A percentile compares a stretch with the other conserved stretches of the same genome.
These are phyloP conservation scores for Pichia cephalocereana DNA, from an alignment of 805 yeast species.

Conservation along the genomic window DNA sequence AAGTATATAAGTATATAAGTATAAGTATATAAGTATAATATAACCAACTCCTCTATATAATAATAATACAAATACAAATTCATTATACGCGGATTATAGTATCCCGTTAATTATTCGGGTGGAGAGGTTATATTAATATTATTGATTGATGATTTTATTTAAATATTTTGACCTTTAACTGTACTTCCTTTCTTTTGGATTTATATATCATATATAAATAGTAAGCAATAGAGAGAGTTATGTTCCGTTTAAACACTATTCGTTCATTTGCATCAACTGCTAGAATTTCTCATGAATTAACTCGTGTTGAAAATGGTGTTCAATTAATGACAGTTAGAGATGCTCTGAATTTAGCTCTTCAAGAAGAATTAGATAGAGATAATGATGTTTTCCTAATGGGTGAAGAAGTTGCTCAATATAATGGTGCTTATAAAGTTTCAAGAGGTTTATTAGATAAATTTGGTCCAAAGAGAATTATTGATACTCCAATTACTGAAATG, in stretches of 20 bases:
- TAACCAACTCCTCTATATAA: neutral
- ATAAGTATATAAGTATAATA: slow-evolving; percentile 44
- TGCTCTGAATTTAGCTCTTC: slow-evolving; percentile 89
- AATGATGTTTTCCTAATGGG: slow-evolving; percentile 93
- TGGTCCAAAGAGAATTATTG: slow-evolving; percentile 88
- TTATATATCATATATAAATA: too few relatives aligned
- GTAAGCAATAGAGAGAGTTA: too few relatives aligned
- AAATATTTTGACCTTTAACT: too few relatives aligned
- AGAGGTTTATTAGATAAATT: slow-evolving; percentile 92
- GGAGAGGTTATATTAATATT: too few relatives aligned
- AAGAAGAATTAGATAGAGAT: slow-evolving; percentile 96
- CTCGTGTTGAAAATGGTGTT: slow-evolving; percentile 12
- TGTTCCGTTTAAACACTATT: too few relatives aligned
- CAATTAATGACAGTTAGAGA: slow-evolving; percentile 85
- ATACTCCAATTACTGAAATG: slow-evolving; percentile 98
- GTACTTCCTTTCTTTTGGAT: too few relatives aligned
- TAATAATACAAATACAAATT: neutral
- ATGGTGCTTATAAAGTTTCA: slow-evolving; percentile 97
- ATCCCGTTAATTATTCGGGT: too few relatives aligned
- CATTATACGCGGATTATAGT: too few relatives aligned
- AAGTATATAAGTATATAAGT: too few relatives aligned
- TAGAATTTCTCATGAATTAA: slow-evolving; percentile 5
- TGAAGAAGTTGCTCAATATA: slow-evolving; percentile 98
- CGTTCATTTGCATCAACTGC: too few relatives aligned
- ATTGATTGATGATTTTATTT: too few relatives aligned